These are phyloP conservation scores for Rhytidhysteron rufulum DNA, from an alignment of 2,329 filamentous ascomycete genomes.

Conservation along the genomic window DNA sequence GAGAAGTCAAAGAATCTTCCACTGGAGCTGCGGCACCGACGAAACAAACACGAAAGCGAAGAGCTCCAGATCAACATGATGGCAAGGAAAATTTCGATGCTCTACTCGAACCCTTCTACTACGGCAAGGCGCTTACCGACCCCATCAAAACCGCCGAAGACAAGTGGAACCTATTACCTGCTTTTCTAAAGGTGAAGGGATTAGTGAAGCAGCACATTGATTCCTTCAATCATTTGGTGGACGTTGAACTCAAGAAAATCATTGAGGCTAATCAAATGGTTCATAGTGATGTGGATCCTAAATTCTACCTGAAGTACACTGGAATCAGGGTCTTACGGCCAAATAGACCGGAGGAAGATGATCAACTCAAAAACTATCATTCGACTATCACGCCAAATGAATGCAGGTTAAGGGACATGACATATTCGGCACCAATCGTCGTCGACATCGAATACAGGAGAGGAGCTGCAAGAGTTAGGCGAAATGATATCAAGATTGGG, in stretches of 20 bases:
- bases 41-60: slow-evolving; percentile 21
- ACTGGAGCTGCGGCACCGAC: slow-evolving; percentile 6
- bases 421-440: slow-evolving; percentile 91
- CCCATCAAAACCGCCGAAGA: slow-evolving; percentile 71
- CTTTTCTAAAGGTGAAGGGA: slow-evolving; percentile 97
- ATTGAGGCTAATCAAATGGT: slow-evolving; percentile 86
- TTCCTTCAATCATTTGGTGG: slow-evolving; percentile 97
- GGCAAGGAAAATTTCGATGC: slow-evolving; percentile 55
- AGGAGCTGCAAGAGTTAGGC: slow-evolving; percentile 70
- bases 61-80: slow-evolving; percentile 22
- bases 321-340: slow-evolving; percentile 85
- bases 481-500: slow-evolving; percentile 73
- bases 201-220: slow-evolving; percentile 97
- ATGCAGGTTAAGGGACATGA: slow-evolving; percentile 92
- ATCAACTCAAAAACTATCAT: slow-evolving; percentile 47
- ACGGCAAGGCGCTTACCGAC: slow-evolving; percentile 63
- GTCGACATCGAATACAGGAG: slow-evolving; percentile 90
- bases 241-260: slow-evolving; percentile 95
- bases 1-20: slow-evolving; percentile 9
- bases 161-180: slow-evolving; percentile 95
- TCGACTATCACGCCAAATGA: slow-evolving; percentile 83
- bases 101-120: slow-evolving; percentile 66
- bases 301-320: slow-evolving; percentile 86
- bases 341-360: slow-evolving; percentile 71
- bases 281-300: slow-evolving; percentile 85